Conservation (phyloP, 805 yeast genomes). For the Lipomyces japonicus region DNA sequence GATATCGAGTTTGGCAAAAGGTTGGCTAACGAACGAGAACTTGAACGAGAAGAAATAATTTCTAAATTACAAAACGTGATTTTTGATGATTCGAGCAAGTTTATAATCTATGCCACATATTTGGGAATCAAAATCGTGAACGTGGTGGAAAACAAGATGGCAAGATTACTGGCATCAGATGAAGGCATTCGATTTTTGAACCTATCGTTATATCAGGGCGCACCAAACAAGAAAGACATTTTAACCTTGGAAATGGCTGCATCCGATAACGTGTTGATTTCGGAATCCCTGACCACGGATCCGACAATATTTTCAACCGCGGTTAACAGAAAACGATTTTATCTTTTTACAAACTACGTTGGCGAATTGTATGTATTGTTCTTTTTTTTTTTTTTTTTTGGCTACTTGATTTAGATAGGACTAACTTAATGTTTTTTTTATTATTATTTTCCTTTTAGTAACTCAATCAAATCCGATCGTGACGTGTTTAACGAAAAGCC, state of each 20-base stretch:
- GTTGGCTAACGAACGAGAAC: conserved; percentile 32
- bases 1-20: conserved; percentile 35
- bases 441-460: neutral
- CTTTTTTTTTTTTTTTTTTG: neutral
- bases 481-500: conserved; percentile 34
- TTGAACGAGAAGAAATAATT: conserved; percentile 12
- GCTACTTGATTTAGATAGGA: neutral
- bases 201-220: conserved; percentile 37
- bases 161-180: conserved; percentile 33
- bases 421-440: neutral
- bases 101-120: conserved; percentile 33
- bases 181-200: conserved; percentile 35
- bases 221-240: conserved; percentile 30
- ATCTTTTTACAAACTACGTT: conserved; percentile 32
- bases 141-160: conserved; percentile 31
- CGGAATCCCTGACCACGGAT: conserved; percentile 31
- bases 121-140: conserved; percentile 38
- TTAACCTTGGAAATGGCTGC: conserved; percentile 37
- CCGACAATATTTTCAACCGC: conserved; percentile 37
- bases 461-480: conserved; percentile 26
- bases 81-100: conserved; percentile 37
- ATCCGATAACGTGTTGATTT: conserved; percentile 35
- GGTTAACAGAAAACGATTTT: conserved; percentile 31
- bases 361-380: conserved; percentile 26
- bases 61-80: conserved; percentile 22